Conservation (phyloP, 1,284 basidiomycete species). For the Porodaedalea pini region DNA sequence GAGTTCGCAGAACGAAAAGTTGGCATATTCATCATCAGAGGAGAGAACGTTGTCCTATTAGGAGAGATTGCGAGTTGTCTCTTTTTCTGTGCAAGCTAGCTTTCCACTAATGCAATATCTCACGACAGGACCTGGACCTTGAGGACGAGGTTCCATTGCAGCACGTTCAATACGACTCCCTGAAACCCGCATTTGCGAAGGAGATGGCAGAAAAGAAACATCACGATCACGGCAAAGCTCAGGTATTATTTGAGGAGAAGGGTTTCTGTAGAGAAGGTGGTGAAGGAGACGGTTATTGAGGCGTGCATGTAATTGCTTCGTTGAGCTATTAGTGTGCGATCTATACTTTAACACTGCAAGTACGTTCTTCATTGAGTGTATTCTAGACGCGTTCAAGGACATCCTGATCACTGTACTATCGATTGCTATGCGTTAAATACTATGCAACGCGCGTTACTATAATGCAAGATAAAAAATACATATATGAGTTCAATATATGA, state of each 20-base stretch:
- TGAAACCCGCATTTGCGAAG: slow-evolving; percentile 70
- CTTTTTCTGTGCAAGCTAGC: slow-evolving; percentile 16
- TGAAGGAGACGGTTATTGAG: slow-evolving; percentile 79
- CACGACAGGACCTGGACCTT: slow-evolving; percentile 79
- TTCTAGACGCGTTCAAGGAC: not conserved
- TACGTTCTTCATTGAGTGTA: not conserved
- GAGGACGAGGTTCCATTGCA: slow-evolving; percentile 85
- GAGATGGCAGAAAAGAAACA: slow-evolving; percentile 67
- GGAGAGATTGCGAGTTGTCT: slow-evolving; percentile 86
- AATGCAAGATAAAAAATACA: slow-evolving; percentile 1
- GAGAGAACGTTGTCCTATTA: slow-evolving; percentile 96
- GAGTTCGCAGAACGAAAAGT: slow-evolving; percentile 81
- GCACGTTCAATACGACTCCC: slow-evolving; percentile 67
- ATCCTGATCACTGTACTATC: not conserved
- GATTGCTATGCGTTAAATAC: slow-evolving; percentile 1
- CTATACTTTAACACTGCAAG: slow-evolving; percentile 1
- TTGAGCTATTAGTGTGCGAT: not conserved
- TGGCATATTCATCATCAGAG: slow-evolving; percentile 91
- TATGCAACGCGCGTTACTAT: not conserved
- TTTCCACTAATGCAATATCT: slow-evolving; percentile 13
- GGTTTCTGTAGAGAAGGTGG: slow-evolving; percentile 88
- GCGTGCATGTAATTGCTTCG: not conserved
- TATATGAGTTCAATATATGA: not conserved
- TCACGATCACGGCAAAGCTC: slow-evolving; percentile 69
- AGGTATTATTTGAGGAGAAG: slow-evolving; percentile 71